These are phyloP conservation scores for Oryza brachyantha DNA, from an alignment of 176 grass and related monocot genomes.

Conservation along the genomic window DNA sequence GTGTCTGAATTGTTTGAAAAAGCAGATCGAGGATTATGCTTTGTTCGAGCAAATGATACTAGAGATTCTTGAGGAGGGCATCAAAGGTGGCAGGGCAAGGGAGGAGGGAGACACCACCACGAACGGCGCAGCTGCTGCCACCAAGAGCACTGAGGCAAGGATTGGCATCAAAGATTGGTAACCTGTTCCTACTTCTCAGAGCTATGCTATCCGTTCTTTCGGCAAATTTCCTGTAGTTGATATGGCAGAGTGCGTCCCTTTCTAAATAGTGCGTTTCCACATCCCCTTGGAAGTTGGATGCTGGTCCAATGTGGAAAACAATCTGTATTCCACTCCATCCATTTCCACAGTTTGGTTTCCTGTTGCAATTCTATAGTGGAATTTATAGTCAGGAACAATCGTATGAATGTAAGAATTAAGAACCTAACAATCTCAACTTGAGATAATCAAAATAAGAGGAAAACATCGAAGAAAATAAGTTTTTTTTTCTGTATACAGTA, in stretches of 20 bases:
- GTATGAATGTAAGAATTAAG: not conserved
- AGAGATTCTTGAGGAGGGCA: conserved; percentile 46
- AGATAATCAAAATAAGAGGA: not conserved
- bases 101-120: conserved; percentile 7
- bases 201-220: not conserved
- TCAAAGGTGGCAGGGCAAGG: not conserved
- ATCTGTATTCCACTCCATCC: conserved; percentile 27
- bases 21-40: conserved; percentile 71
- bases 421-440: not conserved
- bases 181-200: not conserved
- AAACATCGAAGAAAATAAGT: not conserved
- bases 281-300: conserved; percentile 5
- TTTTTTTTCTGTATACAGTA: not conserved
- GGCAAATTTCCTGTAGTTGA: not conserved
- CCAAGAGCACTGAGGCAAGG: conserved; percentile 4
- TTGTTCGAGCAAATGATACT: conserved; percentile 60
- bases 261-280: not conserved
- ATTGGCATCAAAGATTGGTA: conserved; percentile 83
- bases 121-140: not conserved
- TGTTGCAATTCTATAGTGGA: not conserved
- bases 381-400: not conserved
- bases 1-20: not conserved
- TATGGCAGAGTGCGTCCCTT: conserved; percentile 15
- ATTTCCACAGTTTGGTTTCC: conserved; percentile 21
- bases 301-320: conserved; percentile 4